Conservation (phyloP, 345 rosid genomes). For the Triadica sebifera region DNA sequence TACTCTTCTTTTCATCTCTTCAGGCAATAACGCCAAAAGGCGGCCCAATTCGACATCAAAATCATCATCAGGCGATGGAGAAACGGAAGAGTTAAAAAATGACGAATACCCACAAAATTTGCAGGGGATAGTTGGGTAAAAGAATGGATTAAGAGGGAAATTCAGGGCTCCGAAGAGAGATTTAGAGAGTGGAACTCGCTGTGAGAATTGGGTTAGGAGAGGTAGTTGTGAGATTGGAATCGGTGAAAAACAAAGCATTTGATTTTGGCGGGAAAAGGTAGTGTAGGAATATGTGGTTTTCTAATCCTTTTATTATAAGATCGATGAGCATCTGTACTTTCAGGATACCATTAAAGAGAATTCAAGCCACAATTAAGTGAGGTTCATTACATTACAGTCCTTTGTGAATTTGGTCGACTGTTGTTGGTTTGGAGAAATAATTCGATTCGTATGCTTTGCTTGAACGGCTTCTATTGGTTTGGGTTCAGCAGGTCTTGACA, state of each 20-base stretch:
- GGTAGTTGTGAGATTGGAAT: slow-evolving; percentile 20
- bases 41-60: slow-evolving; percentile 62
- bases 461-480: neutral
- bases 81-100: slow-evolving; percentile 20
- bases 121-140: neutral
- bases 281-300: neutral
- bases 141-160: slow-evolving; percentile 18
- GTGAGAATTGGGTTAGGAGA: slow-evolving; percentile 15
- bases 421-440: too few species aligned
- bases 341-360: neutral
- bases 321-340: neutral
- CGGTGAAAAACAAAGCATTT: slow-evolving; percentile 34
- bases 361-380: neutral
- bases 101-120: slow-evolving; percentile 22
- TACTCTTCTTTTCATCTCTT: slow-evolving; percentile 52
- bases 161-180: slow-evolving; percentile 11
- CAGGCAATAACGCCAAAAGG: slow-evolving; percentile 64
- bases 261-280: slow-evolving; percentile 25
- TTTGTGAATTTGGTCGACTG: neutral
- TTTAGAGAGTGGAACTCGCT: neutral
- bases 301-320: neutral
- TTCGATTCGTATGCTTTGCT: too few species aligned
- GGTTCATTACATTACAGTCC: neutral
- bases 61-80: slow-evolving; percentile 37
- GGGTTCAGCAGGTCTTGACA: too few species aligned